Base-by-base conservation (phyloP, 129 eudicot genomes). In the Ambrosia trifida region DNA sequence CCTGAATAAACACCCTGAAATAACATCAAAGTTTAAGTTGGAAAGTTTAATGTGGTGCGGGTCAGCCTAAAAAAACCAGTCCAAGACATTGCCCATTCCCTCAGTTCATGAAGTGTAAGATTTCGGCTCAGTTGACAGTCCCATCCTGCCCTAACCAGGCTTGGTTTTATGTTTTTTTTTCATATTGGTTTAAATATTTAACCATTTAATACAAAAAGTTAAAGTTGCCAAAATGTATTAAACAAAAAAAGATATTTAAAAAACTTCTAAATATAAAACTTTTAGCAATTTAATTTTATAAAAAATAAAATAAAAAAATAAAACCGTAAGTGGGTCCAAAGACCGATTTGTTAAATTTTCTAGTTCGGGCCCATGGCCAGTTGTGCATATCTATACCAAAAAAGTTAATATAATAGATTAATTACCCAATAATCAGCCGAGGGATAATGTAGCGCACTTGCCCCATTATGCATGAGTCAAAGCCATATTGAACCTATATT, bases 381-480 rank as follows among this genome's bases (percentile, higher is more conserved):
- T 9, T 24, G 16, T 9, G 16, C 63, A 24, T 24, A 9, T 28
- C 6, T 2, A 28, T 57, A 57, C 10, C 1, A 60, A 54, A 61
- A 40, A n/a, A 1, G 40, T 12, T 73, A n/a, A 28, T 3, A 56
- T 16, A 24, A 7, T 11, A 66, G 72, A 64, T 24, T 11, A 5
- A 6, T n/a, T 87, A 90, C 96, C 95, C 96, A 12, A 90, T 83
- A 11, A 90, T 66, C 31, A 90, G 85, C 56, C 96, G 76, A 1
- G 96, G 95, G 70, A 90, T 47, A 53, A 83, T 85, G 74, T 80
- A 90, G 17, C 87, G 81, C 33, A 85, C 76, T 46, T 79, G 68
- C 38, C 91, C 96, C 95, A 90, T 90, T 14, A 90, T 90, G 89
- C 96, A 90, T 0, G 96, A 90, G 76, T 87, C 84, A 50, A 90